Base-by-base conservation (phyloP, 169 alveolate species). In the Plasmodium vivax region DNA sequence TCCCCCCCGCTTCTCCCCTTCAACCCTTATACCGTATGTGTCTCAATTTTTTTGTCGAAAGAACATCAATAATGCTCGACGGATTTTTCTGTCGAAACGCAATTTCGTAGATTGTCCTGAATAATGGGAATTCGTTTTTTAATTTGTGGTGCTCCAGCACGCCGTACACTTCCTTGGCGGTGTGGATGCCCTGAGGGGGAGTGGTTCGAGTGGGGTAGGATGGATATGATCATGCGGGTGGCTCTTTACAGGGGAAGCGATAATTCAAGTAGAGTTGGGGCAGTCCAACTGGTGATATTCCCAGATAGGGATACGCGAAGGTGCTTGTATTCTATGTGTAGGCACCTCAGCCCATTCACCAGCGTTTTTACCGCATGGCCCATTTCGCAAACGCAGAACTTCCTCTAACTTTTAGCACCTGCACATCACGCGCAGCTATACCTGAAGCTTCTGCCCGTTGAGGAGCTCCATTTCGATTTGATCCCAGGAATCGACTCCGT, bases 401-500 rank as follows among this genome's bases (percentile, higher is more conserved):
- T n/a, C 54, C 23, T 73, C 36, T 38, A 74, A 47, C 58, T 19
- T 47, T 47, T 47, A 47, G 58, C 58, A 47, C 7, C 2, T 47
- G 58, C 19, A 5, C 19, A 47, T 12, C 36, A 30, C 27, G 16
- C 43, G 75, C 30, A 51, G 34, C 32, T 82, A 56, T 93, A 96
- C 97, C 96, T 98, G 98, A 62, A 98, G 97, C 92, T 98, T 98
- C 87, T 98, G 99, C 7, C 99, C 99, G 47, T 96, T 95, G 30
- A 98, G 95, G 83, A 98, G 94, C 90, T 98, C 99, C 45, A 77
- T 83, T 79, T 98, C 99, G 72, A 98, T 97, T 80, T 95, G 97
- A 14, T 90, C 96, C 99, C 99, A 98, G 32, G 97, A 80, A 83
- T 97, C 96, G 77, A 47, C 84, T 6, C 98, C 99, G 8, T 94